Conservation (phyloP, 2,329 filamentous ascomycete genomes). For the Fusarium tjaetaba region DNA sequence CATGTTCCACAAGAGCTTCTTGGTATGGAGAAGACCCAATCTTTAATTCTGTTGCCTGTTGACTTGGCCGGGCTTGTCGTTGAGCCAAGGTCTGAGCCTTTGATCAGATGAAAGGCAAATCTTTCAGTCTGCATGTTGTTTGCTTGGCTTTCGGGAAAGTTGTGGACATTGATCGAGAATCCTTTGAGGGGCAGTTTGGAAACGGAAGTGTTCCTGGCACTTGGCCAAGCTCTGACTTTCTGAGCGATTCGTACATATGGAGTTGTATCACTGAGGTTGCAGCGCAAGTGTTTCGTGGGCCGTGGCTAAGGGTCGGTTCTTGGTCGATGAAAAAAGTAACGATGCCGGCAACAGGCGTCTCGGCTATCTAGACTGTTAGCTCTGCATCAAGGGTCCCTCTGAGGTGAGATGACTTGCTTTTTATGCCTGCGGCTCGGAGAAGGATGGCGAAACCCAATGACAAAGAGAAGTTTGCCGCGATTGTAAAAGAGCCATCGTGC, state of each 20-base stretch:
- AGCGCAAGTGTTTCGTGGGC: background rate
- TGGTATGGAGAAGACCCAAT: conserved; percentile 16
- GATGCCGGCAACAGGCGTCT: background rate
- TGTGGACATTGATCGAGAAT: background rate
- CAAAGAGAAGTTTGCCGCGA: background rate
- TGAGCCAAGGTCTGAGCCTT: background rate
- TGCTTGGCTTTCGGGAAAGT: background rate
- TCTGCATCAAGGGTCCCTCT: rapidly evolving
- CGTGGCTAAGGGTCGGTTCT: too few relatives aligned
- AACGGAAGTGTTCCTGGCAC: rapidly evolving
- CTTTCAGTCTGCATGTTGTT: background rate
- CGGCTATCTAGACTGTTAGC: background rate
- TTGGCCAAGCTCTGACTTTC: rapidly evolving
- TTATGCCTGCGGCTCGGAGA: rapidly evolving
- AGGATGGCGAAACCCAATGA: background rate
- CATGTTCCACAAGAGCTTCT: background rate
- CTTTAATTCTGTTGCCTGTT: conserved; percentile 35
- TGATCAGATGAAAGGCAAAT: background rate
- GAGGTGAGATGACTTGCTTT: rapidly evolving
- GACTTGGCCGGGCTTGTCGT: background rate
- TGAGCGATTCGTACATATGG: rapidly evolving
- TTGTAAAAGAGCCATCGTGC: too few relatives aligned
- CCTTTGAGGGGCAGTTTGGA: background rate
- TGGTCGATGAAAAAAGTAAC: background rate
- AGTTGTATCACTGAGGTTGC: background rate